Evolutionary conservation across 2,329 filamentous ascomycete genomes (phyloP).

Genomic region (Cladosporium sp.): DNA sequence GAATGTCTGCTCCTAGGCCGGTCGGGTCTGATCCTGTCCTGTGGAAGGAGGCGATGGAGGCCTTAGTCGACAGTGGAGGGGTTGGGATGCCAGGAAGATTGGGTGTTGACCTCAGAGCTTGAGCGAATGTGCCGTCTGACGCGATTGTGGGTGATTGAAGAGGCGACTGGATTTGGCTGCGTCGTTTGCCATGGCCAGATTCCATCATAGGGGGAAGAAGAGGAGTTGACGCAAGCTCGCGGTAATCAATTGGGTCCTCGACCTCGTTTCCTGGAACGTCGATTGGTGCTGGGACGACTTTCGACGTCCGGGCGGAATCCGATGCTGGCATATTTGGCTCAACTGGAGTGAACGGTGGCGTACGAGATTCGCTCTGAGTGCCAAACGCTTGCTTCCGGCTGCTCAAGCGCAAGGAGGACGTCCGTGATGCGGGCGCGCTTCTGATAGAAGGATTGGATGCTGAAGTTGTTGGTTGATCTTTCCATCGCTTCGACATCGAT

Average conservation of each 20-base stretch:
- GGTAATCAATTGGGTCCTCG: slow-evolving; percentile 46
- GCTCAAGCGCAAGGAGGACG: slow-evolving; percentile 72
- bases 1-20: slow-evolving; percentile 52
- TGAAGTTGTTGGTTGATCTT: slow-evolving; percentile 37
- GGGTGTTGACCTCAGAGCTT: slow-evolving; percentile 47
- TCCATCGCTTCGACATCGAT: slow-evolving; percentile 52
- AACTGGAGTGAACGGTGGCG: slow-evolving; percentile 30
- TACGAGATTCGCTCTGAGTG: slow-evolving; percentile 38
- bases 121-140: slow-evolving; percentile 38
- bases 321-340: background rate
- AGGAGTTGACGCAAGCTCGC: slow-evolving; percentile 72
- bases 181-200: slow-evolving; percentile 29
- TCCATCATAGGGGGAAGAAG: slow-evolving; percentile 76
- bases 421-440: slow-evolving; percentile 35
- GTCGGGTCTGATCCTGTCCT: slow-evolving; percentile 40
- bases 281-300: slow-evolving; percentile 16
- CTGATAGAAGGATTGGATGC: slow-evolving; percentile 24
- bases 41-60: slow-evolving; percentile 72
- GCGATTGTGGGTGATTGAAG: slow-evolving; percentile 79
- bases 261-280: slow-evolving; percentile 29
- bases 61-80: slow-evolving; percentile 71
- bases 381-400: slow-evolving; percentile 64
- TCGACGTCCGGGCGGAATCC: slow-evolving; percentile 11
- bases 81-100: slow-evolving; percentile 53
- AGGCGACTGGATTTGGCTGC: slow-evolving; percentile 56